These are phyloP conservation scores for Globisporangium recalcitrans DNA, from an alignment of 352 stramenopile genomes.

Conservation along the genomic window DNA sequence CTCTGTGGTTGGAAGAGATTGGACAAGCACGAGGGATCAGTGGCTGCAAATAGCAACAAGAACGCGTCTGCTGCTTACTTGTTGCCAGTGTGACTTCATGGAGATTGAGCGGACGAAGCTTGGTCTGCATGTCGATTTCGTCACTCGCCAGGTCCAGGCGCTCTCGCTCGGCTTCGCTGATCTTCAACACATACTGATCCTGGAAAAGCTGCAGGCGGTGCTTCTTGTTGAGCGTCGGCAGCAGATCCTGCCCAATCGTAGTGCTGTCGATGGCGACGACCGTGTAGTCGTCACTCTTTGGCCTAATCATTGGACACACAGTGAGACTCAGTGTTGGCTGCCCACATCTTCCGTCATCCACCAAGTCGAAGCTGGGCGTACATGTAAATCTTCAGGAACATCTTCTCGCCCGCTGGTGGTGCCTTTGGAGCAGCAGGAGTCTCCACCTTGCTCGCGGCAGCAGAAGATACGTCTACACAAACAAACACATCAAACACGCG, in stretches of 20 bases:
- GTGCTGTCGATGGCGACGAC: constrained; percentile 79
- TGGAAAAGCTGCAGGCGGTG: constrained; percentile 81
- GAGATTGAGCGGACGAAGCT: constrained; percentile 76
- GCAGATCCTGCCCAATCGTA: constrained; percentile 72
- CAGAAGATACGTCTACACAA: constrained; percentile 16
- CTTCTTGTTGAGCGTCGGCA: constrained; percentile 87
- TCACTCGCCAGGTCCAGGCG: constrained; percentile 76
- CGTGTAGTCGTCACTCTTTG: constrained; percentile 87
- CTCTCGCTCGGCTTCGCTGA: constrained; percentile 79
- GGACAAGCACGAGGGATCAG: neutral
- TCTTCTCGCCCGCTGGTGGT: constrained; percentile 57
- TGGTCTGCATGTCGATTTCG: constrained; percentile 87
- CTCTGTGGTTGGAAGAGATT: constrained; percentile 35
- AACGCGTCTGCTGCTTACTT: constrained; percentile 36
- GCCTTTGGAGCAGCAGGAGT: constrained; percentile 37
- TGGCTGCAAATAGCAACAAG: constrained; percentile 5
- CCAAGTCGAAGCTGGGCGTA: no score
- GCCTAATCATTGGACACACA: constrained; percentile 29
- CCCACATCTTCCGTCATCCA: no score
- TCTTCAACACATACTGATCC: constrained; percentile 87
- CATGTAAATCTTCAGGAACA: constrained; percentile 88
- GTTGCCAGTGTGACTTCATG: constrained; percentile 82
- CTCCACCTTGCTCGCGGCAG: constrained; percentile 23
- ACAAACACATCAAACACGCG: neutral
- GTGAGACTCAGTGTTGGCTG: neutral